Percentiles rank a stretch among this genome's conserved stretches.
phyloP scores from a whole-genome alignment of 768 basidiomycete species.

The Tulasnella calospora region DNA sequence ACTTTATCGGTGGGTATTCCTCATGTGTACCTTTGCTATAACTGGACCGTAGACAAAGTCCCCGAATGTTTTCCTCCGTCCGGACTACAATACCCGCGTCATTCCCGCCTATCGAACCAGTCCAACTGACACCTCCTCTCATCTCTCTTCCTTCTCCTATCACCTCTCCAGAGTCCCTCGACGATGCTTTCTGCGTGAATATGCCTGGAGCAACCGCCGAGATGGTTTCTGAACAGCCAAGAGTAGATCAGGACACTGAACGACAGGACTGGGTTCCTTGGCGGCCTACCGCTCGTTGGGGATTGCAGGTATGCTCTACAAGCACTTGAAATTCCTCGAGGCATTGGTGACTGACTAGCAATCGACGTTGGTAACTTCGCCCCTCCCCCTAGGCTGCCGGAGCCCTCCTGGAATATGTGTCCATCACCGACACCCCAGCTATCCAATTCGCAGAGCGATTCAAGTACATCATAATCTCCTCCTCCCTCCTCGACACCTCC shows the following conservation, averaged over 20 bases:
- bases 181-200: conserved; percentile 21
- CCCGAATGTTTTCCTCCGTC: background rate
- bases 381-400: background rate
- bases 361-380: background rate
- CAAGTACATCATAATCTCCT: conserved; percentile 80
- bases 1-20: conserved; percentile 8
- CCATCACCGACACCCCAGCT: conserved; percentile 15
- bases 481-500: conserved; percentile 61
- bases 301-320: background rate
- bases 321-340: background rate
- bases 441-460: conserved; percentile 68
- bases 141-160: background rate
- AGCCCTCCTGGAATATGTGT: conserved; percentile 12
- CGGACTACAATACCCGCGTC: conserved; percentile 3
- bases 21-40: background rate
- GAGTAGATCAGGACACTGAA: background rate
- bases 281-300: conserved; percentile 11
- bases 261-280: background rate
- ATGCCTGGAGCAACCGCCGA: conserved; percentile 22
- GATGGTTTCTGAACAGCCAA: background rate
- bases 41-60: background rate
- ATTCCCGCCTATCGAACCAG: background rate
- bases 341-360: background rate
- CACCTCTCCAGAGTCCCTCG: conserved; percentile 13
- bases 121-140: conserved; percentile 1